Evolutionary conservation across 148 eudicot species (phyloP).

Genomic region (Fagopyrum tataricum): DNA sequence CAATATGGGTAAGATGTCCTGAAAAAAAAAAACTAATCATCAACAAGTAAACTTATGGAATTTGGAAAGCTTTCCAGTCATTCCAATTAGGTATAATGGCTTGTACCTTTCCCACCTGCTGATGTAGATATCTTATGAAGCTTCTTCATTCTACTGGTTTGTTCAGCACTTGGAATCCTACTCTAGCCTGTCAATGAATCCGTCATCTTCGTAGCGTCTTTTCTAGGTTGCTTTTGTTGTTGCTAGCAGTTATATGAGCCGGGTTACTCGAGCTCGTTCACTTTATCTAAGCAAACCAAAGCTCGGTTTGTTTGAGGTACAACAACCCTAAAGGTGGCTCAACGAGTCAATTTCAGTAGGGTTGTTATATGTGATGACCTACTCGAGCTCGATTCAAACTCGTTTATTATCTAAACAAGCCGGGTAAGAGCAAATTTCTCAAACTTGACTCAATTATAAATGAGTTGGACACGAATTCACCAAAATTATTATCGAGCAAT

Average conservation of each 20-base stretch:
- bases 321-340: no score
- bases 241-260: not conserved
- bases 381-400: no score
- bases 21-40: not conserved
- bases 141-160: not conserved
- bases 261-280: no score
- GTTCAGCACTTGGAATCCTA: not conserved
- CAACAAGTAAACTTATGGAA: not conserved
- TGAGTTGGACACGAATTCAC: no score
- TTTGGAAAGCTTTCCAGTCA: not conserved
- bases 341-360: no score
- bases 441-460: no score
- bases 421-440: no score
- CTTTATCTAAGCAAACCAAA: no score
- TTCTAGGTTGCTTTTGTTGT: not conserved
- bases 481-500: no score
- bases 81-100: not conserved
- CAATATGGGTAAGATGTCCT: constrained; percentile 6
- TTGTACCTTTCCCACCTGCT: not conserved
- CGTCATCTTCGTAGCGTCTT: not conserved
- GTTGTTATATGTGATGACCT: no score
- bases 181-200: not conserved
- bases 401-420: no score
- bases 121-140: constrained; percentile 1
- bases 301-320: no score